Evolutionary conservation across 805 yeast genomes (phyloP), one percentile per base, ranked within the genome.

Genomic region (Kregervanrija delftensis): DNA sequence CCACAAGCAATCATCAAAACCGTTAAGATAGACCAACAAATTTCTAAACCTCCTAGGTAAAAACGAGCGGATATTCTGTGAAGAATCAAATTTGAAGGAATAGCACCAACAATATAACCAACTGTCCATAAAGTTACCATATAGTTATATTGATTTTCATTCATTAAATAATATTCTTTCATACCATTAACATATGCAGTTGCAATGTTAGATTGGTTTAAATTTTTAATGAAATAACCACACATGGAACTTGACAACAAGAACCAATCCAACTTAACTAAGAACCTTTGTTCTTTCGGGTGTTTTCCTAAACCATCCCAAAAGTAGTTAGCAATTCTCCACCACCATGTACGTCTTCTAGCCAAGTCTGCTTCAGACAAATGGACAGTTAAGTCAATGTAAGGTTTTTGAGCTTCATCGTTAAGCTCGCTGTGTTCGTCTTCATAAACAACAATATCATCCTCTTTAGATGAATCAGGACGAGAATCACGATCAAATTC

Each of bases 151-250:
- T 76, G 73, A 46, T 67, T 69, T 9, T 81, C 81, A 44, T 69
- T 56, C 76, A 83, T 71, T 4, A 67, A 67, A 34, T 79, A 63
- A 42, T 69, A 77, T 50, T 76, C 80, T 46, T 70, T 61, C 76
- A 82, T 71, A 13, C 85, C 83, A 17, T 81, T 74, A 40, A 79
- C 81, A 55, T 79, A 82, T 1, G 86, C 88, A 49, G 81, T 81
- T 46, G 70, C 71, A 42, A 77, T 63, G 57, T 81, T 82, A 37
- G 75, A 68, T 46, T 72, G 73, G 56, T 83, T 86, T 37, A 83
- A 65, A 43, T 77, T 75, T 57, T 81, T 81, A 43, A 81, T 77
- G 81, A 84, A 82, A 59, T 81, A 79, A 2, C 79, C 79, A 28
- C 59, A 77, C 72, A 3, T 80, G 65, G 51, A 75, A 74, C 44